These are phyloP conservation scores for Poteriospumella lacustris DNA, from an alignment of 108 stramenopile genomes.

Conservation along the genomic window DNA sequence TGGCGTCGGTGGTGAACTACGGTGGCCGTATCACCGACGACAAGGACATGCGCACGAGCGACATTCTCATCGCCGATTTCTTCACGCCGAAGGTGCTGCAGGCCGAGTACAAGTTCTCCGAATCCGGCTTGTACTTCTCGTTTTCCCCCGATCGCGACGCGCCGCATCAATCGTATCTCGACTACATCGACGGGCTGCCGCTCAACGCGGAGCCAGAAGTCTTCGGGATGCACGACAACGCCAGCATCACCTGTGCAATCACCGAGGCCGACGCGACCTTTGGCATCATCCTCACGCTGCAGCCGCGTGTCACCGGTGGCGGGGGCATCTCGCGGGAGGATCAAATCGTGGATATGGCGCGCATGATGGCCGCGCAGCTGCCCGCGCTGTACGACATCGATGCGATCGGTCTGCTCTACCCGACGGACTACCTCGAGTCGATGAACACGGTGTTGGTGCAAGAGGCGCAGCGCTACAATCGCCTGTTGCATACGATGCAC, in stretches of 20 bases:
- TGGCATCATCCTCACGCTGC: slow-evolving; percentile 54
- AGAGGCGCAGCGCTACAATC: slow-evolving; percentile 61
- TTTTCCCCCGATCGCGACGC: slow-evolving; percentile 43
- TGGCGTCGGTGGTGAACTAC: slow-evolving; percentile 63
- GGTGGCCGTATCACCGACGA: slow-evolving; percentile 67
- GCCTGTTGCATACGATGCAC: slow-evolving; percentile 45
- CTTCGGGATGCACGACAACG: slow-evolving; percentile 67
- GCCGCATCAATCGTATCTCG: slow-evolving; percentile 48
- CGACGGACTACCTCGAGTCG: slow-evolving; percentile 58
- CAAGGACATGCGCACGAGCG: slow-evolving; percentile 67
- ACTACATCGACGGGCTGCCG: slow-evolving; percentile 61
- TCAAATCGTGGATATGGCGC: slow-evolving; percentile 43
- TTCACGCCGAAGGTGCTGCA: slow-evolving; percentile 49
- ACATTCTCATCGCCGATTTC: slow-evolving; percentile 60
- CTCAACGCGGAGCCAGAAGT: slow-evolving; percentile 63
- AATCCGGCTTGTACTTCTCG: slow-evolving; percentile 45
- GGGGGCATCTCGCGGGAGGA: slow-evolving; percentile 54
- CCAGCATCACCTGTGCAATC: slow-evolving; percentile 61
- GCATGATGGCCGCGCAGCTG: slow-evolving; percentile 50
- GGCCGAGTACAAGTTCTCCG: slow-evolving; percentile 39
- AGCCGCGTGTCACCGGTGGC: slow-evolving; percentile 38
- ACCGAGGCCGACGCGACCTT: slow-evolving; percentile 57
- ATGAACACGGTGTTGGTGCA: slow-evolving; percentile 66
- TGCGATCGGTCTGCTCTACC: slow-evolving; percentile 53
- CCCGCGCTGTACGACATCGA: slow-evolving; percentile 50